phyloP scores from a whole-genome alignment of 1,284 basidiomycete genomes.

The Austropuccinia psidii region DNA sequence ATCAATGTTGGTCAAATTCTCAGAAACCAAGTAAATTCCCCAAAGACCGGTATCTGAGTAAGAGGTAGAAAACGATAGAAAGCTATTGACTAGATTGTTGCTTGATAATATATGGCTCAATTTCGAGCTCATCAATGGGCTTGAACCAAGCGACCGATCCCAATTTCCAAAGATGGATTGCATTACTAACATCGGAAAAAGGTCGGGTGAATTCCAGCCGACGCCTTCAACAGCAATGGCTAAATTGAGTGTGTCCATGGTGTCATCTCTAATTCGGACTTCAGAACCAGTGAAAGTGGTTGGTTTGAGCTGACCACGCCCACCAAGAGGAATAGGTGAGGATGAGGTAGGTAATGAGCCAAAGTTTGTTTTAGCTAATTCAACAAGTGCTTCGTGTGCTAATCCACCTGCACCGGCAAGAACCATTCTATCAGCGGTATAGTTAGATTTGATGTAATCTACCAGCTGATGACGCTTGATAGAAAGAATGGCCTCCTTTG shows the following conservation, averaged over 20 bases:
- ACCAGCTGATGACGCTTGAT: conserved; percentile 85
- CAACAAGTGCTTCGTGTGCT: conserved; percentile 83
- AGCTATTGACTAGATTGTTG: conserved; percentile 97
- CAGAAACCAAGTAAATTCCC: conserved; percentile 89
- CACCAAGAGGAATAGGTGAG: conserved; percentile 78
- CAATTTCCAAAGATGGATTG: conserved; percentile 98
- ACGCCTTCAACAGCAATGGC: conserved; percentile 98
- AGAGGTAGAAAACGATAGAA: conserved; percentile 99
- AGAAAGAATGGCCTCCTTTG: conserved; percentile 91
- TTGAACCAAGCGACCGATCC: conserved; percentile 92
- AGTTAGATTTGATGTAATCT: conserved; percentile 93
- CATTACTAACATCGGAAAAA: conserved; percentile 99
- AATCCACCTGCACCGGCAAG: conserved; percentile 95
- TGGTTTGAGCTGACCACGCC: conserved; percentile 50
- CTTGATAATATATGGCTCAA: conserved; percentile 84
- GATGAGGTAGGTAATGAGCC: conserved; percentile 75
- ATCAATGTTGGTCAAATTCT: conserved; percentile 88
- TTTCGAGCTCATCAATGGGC: conserved; percentile 78
- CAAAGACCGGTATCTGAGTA: conserved; percentile 99
- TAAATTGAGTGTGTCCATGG: conserved; percentile 77
- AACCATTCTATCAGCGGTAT: conserved; percentile 97
- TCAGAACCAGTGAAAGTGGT: conserved; percentile 88
- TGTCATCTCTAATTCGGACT: conserved; percentile 91
- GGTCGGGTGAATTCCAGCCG: conserved; percentile 94
- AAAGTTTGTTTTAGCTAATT: conserved; percentile 92